These are phyloP conservation scores for Camellia lanceoleosa DNA, from an alignment of 148 eudicot genomes.

Conservation along the genomic window DNA sequence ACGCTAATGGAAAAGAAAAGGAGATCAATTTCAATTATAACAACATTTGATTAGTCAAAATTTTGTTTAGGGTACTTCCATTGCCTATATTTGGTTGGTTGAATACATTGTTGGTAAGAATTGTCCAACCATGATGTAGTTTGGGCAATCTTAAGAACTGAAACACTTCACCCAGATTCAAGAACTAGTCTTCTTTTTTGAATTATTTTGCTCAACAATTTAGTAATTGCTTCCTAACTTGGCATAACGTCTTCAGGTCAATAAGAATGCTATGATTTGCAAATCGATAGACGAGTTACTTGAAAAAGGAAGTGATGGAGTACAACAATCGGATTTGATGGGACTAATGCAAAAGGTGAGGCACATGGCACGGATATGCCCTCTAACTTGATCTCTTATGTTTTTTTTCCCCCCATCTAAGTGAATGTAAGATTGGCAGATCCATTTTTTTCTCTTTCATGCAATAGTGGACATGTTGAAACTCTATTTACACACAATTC, in stretches of 20 bases:
- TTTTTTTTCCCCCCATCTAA: too few species aligned
- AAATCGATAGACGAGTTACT: conserved; percentile 73
- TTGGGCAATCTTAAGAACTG: neutral
- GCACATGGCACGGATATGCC: neutral
- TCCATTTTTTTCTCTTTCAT: neutral
- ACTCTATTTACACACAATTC: neutral
- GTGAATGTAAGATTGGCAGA: neutral
- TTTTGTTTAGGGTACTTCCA: neutral
- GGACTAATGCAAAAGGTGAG: conserved; percentile 68
- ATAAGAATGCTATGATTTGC: conserved; percentile 70
- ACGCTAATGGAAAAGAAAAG: too few species aligned
- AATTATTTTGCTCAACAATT: neutral
- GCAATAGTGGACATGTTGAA: neutral
- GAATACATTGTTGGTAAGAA: neutral
- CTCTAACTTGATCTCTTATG: neutral
- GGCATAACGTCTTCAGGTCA: conserved; percentile 48
- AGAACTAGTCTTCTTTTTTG: too few species aligned
- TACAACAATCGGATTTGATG: conserved; percentile 47
- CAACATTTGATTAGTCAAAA: neutral
- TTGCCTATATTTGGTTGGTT: neutral
- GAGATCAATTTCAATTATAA: neutral
- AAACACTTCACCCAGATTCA: neutral
- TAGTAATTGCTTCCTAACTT: neutral
- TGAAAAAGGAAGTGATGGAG: conserved; percentile 50
- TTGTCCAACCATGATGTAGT: neutral